Evolutionary conservation across 176 grass and related monocot genomes (phyloP).

Genomic region (Aegilops longissima): DNA sequence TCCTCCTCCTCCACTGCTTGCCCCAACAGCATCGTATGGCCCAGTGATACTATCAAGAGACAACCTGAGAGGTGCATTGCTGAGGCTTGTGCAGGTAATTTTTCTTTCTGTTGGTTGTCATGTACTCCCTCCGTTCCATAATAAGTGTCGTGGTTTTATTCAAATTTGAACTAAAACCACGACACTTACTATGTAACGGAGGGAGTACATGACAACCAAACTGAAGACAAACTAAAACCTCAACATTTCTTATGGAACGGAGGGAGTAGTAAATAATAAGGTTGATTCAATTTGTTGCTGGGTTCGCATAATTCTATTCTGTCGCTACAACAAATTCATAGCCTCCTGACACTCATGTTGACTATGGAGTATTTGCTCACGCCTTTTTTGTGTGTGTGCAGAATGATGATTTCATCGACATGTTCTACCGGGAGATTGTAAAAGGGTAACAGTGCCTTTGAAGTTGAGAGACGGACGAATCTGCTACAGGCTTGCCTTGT

Average conservation of each 20-base stretch:
- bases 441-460: slow-evolving; percentile 44
- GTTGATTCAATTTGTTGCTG: not conserved
- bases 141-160: too few species aligned
- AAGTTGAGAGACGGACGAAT: not conserved
- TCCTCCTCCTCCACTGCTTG: slow-evolving; percentile 37
- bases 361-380: slow-evolving; percentile 21
- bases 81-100: slow-evolving; percentile 64
- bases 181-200: too few species aligned
- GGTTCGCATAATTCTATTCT: not conserved
- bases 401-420: slow-evolving; percentile 63
- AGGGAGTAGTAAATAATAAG: not conserved
- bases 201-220: too few species aligned
- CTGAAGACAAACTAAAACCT: too few species aligned
- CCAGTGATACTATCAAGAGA: slow-evolving; percentile 43
- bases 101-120: not conserved
- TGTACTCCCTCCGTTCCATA: not conserved
- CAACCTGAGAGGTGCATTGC: slow-evolving; percentile 37
- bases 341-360: not conserved
- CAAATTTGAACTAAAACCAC: too few species aligned
- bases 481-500: not conserved
- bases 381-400: slow-evolving; percentile 1
- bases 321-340: not conserved
- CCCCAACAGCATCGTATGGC: slow-evolving; percentile 33
- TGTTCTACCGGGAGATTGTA: slow-evolving; percentile 55
- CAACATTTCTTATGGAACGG: too few species aligned